phyloP scores from a whole-genome alignment of 2,329 filamentous ascomycete genomes.

The Xylaria sp. region DNA sequence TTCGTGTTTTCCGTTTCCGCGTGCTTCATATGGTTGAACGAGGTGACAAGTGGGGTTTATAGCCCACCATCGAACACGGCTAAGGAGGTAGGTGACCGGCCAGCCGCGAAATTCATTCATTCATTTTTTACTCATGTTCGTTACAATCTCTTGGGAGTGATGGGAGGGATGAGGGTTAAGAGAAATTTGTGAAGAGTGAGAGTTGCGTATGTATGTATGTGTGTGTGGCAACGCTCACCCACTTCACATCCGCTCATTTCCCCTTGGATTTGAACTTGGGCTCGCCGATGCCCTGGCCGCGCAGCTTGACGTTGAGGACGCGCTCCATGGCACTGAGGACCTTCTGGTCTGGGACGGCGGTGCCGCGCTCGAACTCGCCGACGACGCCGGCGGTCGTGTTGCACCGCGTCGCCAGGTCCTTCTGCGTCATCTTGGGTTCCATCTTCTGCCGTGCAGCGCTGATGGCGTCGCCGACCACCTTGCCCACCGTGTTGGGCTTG shows the following conservation, averaged over 20 bases:
- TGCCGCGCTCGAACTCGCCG: conserved; percentile 86
- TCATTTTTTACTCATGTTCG: neutral
- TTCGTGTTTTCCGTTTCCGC: neutral
- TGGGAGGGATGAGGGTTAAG: neutral
- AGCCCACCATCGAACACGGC: neutral
- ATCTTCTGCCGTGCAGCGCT: conserved; percentile 80
- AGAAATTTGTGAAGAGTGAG: neutral
- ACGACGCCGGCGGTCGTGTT: conserved; percentile 86
- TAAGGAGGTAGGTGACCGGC: neutral
- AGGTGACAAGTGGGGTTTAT: neutral
- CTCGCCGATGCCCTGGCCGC: conserved; percentile 85
- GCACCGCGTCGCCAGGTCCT: conserved; percentile 85
- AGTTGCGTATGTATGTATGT: neutral
- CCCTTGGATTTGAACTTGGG: conserved; percentile 84
- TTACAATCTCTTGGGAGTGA: neutral
- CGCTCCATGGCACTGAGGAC: conserved; percentile 81
- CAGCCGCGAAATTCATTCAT: neutral
- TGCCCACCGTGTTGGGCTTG: conserved; percentile 92
- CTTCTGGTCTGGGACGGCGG: conserved; percentile 84
- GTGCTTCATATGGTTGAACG: conserved; percentile 24
- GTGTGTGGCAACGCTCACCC: too few species aligned
- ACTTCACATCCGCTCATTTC: conserved; percentile 54
- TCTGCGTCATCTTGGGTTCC: conserved; percentile 96
- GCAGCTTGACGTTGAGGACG: conserved; percentile 87
- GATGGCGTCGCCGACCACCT: conserved; percentile 84